Percentiles rank a stretch among this genome's conserved stretches.
These are phyloP conservation scores for Daldinia eschscholtzii DNA, from an alignment of 2,329 filamentous ascomycete species.

Conservation along the genomic window DNA sequence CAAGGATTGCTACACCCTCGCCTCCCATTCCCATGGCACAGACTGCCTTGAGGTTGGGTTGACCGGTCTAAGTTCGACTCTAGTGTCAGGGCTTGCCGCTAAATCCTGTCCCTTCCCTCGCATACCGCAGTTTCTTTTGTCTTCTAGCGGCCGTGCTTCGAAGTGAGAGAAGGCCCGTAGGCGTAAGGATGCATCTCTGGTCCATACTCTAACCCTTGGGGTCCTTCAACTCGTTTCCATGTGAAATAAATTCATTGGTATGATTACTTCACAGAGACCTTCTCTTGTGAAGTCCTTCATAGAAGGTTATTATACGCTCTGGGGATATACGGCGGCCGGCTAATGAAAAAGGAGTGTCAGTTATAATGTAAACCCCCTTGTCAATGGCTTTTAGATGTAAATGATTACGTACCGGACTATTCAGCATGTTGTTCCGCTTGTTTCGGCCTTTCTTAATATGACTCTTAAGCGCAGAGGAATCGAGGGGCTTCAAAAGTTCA, in stretches of 20 bases:
- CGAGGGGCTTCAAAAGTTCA: constrained; percentile 93
- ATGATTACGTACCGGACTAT: constrained; percentile 83
- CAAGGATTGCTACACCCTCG: constrained; percentile 43
- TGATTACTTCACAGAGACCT: constrained; percentile 33
- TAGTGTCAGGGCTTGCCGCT: constrained; percentile 35
- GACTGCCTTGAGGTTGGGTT: constrained; percentile 31
- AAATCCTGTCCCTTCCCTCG: constrained; percentile 27
- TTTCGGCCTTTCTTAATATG: constrained; percentile 99
- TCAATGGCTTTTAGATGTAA: background rate
- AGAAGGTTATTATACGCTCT: constrained; percentile 61
- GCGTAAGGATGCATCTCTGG: constrained; percentile 35
- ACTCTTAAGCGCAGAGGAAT: constrained; percentile 95
- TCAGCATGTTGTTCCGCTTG: constrained; percentile 93
- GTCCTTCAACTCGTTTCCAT: constrained; percentile 43
- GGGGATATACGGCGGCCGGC: constrained; percentile 68
- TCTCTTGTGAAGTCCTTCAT: constrained; percentile 27
- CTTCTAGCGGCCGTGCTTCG: constrained; percentile 22
- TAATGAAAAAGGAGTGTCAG: constrained; percentile 45
- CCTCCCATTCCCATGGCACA: constrained; percentile 26
- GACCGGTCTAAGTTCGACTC: constrained; percentile 34
- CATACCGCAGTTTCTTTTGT: constrained; percentile 22
- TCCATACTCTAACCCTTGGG: constrained; percentile 30
- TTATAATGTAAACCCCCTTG: constrained; percentile 27
- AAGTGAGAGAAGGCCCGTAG: constrained; percentile 31
- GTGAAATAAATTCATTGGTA: constrained; percentile 35